A percentile compares a stretch with the other conserved stretches of the same genome.
Evolutionary conservation across 805 yeast species (phyloP).

Genomic region (Lachancea sp.): DNA sequence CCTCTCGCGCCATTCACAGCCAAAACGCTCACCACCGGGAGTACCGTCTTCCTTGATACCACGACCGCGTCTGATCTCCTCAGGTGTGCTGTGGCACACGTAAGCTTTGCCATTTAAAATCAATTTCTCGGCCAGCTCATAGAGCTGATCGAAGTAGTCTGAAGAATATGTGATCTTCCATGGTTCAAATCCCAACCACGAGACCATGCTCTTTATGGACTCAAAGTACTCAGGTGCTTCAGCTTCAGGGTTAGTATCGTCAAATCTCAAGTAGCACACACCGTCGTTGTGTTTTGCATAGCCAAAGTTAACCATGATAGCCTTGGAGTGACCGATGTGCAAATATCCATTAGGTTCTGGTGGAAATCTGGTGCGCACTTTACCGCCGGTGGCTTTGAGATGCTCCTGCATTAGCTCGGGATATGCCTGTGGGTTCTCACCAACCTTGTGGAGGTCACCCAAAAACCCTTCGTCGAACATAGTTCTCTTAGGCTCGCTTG

Average conservation of each 20-base stretch:
- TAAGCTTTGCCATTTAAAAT: slow-evolving; percentile 70
- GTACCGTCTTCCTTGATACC: slow-evolving; percentile 90
- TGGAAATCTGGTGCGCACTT: slow-evolving; percentile 86
- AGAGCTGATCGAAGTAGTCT: slow-evolving; percentile 86
- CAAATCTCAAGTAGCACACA: slow-evolving; percentile 84
- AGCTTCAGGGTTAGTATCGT: slow-evolving; percentile 98
- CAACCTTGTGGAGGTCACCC: slow-evolving; percentile 91
- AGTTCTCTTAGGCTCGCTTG: slow-evolving; percentile 39
- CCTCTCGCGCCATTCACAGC: slow-evolving; percentile 70
- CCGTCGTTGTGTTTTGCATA: slow-evolving; percentile 85
- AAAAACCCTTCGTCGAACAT: slow-evolving; percentile 95
- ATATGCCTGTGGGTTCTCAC: slow-evolving; percentile 86
- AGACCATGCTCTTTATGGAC: slow-evolving; percentile 75
- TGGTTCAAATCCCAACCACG: slow-evolving; percentile 92
- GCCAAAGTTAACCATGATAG: slow-evolving; percentile 97
- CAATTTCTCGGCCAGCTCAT: slow-evolving; percentile 80
- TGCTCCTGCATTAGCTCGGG: slow-evolving; percentile 83
- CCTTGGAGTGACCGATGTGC: slow-evolving; percentile 98
- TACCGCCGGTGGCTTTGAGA: slow-evolving; percentile 68
- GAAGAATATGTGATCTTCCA: slow-evolving; percentile 94
- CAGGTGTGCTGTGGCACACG: slow-evolving; percentile 89
- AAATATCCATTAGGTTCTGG: slow-evolving; percentile 99
- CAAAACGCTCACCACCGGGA: slow-evolving; percentile 84
- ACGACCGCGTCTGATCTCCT: slow-evolving; percentile 82
- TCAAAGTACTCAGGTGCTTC: slow-evolving; percentile 89